Conservation (phyloP, 2,329 filamentous ascomycete species). For the Aspergillus hiratsukae region DNA sequence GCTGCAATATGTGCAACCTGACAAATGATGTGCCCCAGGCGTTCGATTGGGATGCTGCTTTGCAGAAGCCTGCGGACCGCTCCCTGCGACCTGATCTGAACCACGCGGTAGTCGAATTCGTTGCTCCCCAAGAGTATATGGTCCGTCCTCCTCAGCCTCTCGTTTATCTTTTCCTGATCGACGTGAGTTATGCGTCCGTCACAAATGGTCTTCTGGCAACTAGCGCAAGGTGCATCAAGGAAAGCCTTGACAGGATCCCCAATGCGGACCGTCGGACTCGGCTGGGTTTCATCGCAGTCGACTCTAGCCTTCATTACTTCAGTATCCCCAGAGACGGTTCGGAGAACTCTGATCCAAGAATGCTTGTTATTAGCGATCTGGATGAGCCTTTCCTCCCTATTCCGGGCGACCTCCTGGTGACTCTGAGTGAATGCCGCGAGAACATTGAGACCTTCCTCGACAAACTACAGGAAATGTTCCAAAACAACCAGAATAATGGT, state of each 20-base stretch:
- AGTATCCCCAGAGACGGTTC: conserved; percentile 84
- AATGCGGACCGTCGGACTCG: conserved; percentile 91
- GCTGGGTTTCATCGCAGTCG: conserved; percentile 91
- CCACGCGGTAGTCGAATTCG: conserved; percentile 93
- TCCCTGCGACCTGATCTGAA: conserved; percentile 93
- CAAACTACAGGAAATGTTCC: conserved; percentile 94
- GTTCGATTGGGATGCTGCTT: conserved; percentile 93
- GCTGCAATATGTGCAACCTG: conserved; percentile 99
- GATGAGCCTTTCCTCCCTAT: conserved; percentile 96
- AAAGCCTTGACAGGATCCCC: conserved; percentile 95
- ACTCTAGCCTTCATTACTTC: conserved; percentile 94
- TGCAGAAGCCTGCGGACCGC: conserved; percentile 85
- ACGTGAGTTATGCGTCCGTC: conserved; percentile 86
- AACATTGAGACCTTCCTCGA: conserved; percentile 89
- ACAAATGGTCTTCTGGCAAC: conserved; percentile 89
- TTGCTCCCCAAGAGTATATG: conserved; percentile 99
- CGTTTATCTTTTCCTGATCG: conserved; percentile 92
- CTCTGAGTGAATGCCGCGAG: conserved; percentile 78
- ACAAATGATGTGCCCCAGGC: conserved; percentile 99
- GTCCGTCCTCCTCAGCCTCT: conserved; percentile 92
- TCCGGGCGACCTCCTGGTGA: conserved; percentile 84
- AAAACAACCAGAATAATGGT: conserved; percentile 80
- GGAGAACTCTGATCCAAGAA: conserved; percentile 77
- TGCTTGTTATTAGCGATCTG: conserved; percentile 91
- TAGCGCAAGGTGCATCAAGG: conserved; percentile 85